Base-by-base conservation (phyloP, 2,329 filamentous ascomycete species). In the Ustulina deusta region DNA sequence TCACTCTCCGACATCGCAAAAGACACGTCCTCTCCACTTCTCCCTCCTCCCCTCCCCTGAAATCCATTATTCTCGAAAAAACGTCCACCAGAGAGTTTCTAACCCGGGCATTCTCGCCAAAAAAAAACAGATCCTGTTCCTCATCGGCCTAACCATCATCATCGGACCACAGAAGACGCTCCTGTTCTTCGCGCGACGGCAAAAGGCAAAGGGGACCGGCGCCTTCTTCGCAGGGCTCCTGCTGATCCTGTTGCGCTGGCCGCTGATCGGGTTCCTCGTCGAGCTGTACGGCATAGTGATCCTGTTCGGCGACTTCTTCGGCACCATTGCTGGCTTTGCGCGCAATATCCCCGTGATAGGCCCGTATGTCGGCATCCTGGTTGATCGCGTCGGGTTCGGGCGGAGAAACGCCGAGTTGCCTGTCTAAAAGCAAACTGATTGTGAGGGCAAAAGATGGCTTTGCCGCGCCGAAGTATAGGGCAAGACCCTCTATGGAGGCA, bases 301-400 rank as follows among this genome's bases (percentile, higher is more conserved):
- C 59, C 83, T 99, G 40, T 99, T 99, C 82, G 96, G 96, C 40
- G 96, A 99, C 81, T 98, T 98, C 82, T 87, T 98, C 66, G 93
- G 94, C 56, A 98, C 95, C 22, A 94, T 98, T 72, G 92, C 92
- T 0, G 89, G 92, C 17, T 97, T 98, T 77, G 93, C 93, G 44
- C 90, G 93, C 64, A 93, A 92, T 69, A 82, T 97, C 11, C 95
- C 96, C 0, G 86, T 97, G 7, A 84, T 98, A 6, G 95, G 95
- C 3, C 93, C 94, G 4, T 97, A 94, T 75, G 91, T 97, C 76
- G 92, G 93, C 66, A 83, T 87, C 72, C 85, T 85, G 2, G 85
- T 97, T 69, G 93, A 97, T 77, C 88, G 89, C 73, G 77, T 89
- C 71, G 91, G 92, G 0, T 81, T 93, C 42, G 89, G 72, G 6